Evolutionary conservation across 2,329 filamentous ascomycete species (phyloP).

Genomic region (Talaromyces atroroseus): DNA sequence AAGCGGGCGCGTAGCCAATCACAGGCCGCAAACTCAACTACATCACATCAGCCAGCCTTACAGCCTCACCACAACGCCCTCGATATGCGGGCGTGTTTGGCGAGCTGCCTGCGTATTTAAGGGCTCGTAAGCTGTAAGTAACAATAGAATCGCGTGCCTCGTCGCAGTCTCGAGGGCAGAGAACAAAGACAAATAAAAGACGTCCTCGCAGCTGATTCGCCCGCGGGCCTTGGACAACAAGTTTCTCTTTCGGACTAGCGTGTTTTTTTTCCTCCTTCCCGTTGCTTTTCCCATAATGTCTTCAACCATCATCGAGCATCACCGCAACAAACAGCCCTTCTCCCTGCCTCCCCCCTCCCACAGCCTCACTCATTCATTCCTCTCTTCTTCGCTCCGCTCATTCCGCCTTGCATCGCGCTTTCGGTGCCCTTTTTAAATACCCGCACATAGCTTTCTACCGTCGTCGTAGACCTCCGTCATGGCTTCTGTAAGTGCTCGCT

Average conservation of each 20-base stretch:
- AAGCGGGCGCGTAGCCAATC: neutral
- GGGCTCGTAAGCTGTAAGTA: neutral
- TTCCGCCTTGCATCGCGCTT: neutral
- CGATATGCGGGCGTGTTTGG: neutral
- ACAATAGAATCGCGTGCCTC: neutral
- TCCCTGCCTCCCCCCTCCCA: conserved; percentile 15
- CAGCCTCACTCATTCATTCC: conserved; percentile 19
- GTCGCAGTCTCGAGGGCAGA: neutral
- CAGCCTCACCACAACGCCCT: neutral
- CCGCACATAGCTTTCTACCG: conserved; percentile 12
- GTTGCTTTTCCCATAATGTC: conserved; percentile 4
- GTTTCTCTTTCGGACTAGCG: conserved; percentile 9
- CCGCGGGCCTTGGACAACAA: neutral
- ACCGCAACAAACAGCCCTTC: conserved; percentile 9
- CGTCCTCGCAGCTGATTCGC: neutral
- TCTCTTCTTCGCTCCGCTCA: conserved; percentile 8
- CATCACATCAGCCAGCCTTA: neutral
- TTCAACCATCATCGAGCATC: neutral
- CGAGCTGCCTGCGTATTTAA: neutral
- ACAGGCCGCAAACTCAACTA: neutral
- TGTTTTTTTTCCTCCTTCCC: conserved; percentile 4
- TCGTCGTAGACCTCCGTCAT: conserved; percentile 28
- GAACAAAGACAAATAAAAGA: neutral
- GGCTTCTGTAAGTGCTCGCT: conserved; percentile 41
- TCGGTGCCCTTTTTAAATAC: conserved; percentile 14